phyloP scores from a whole-genome alignment of 2,329 filamentous ascomycete species.

The Blastomyces gilchristii region DNA sequence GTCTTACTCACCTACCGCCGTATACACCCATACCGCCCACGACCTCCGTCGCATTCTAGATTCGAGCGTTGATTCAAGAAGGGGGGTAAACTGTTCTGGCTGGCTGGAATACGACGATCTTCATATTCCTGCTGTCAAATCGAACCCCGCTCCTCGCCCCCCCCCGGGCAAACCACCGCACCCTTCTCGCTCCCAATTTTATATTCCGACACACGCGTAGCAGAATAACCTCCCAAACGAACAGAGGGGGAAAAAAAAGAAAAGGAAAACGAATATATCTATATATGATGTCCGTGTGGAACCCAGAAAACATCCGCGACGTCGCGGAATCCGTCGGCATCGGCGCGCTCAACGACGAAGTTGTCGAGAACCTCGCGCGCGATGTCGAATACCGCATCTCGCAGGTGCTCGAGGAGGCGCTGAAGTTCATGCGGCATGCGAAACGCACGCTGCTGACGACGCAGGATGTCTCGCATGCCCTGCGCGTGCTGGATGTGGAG shows the following conservation, averaged over 20 bases:
- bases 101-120: not conserved
- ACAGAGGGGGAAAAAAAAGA: not conserved
- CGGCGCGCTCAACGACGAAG: conserved; percentile 67
- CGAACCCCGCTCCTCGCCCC: too few relatives aligned
- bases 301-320: conserved; percentile 88
- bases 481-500: conserved; percentile 81
- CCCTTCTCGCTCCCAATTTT: not conserved
- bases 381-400: conserved; percentile 93
- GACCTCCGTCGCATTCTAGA: not conserved
- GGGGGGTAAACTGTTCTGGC: not conserved
- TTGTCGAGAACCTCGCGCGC: conserved; percentile 75
- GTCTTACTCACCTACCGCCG: not conserved
- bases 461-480: conserved; percentile 76
- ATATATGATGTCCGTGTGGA: conserved; percentile 62
- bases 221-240: not conserved
- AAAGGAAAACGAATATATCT: not conserved
- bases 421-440: conserved; percentile 91
- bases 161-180: too few relatives aligned
- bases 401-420: conserved; percentile 83
- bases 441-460: conserved; percentile 80
- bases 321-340: conserved; percentile 95
- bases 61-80: not conserved
- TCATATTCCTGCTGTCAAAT: too few relatives aligned
- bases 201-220: not conserved
- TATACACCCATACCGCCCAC: not conserved